Evolutionary conservation across 2,329 filamentous ascomycete genomes (phyloP).

Genomic region (Sporothrix sp.): DNA sequence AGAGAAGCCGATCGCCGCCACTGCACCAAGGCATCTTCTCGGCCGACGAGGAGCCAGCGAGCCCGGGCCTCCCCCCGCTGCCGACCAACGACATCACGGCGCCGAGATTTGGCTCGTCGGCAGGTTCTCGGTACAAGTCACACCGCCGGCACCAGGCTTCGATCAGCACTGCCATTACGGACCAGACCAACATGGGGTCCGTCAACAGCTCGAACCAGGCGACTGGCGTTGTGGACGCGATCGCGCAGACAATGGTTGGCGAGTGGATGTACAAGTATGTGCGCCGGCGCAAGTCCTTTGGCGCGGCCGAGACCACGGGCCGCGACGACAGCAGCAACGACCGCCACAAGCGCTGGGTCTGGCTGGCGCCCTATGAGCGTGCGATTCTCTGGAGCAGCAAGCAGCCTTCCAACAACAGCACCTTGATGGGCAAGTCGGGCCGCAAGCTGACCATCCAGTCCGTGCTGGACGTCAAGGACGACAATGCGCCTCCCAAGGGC

Average conservation of each 20-base stretch:
- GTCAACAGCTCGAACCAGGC: slow-evolving; percentile 52
- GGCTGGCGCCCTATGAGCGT: slow-evolving; percentile 92
- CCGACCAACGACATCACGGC: slow-evolving; percentile 63
- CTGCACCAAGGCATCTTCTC: slow-evolving; percentile 41
- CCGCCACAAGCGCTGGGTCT: slow-evolving; percentile 95
- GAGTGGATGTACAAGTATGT: slow-evolving; percentile 96
- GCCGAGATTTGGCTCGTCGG: slow-evolving; percentile 34
- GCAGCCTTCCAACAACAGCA: slow-evolving; percentile 80
- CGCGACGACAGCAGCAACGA: slow-evolving; percentile 64
- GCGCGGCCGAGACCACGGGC: slow-evolving; percentile 56
- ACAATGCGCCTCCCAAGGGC: slow-evolving; percentile 73
- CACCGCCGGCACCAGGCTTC: slow-evolving; percentile 51
- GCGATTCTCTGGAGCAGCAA: slow-evolving; percentile 98
- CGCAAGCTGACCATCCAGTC: slow-evolving; percentile 94
- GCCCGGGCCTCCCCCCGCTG: slow-evolving; percentile 61
- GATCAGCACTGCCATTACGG: slow-evolving; percentile 44
- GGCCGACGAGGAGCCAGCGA: slow-evolving; percentile 56
- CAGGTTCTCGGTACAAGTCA: slow-evolving; percentile 30
- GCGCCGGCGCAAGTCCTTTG: slow-evolving; percentile 80
- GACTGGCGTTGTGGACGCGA: slow-evolving; percentile 83
- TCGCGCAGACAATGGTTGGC: slow-evolving; percentile 96
- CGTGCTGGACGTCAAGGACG: slow-evolving; percentile 92
- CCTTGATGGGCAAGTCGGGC: slow-evolving; percentile 86
- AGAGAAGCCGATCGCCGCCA: slow-evolving; percentile 50
- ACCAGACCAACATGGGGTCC: slow-evolving; percentile 39